Base-by-base conservation (phyloP, 2,329 filamentous ascomycete species). In the Trichophyton schoenleinii region DNA sequence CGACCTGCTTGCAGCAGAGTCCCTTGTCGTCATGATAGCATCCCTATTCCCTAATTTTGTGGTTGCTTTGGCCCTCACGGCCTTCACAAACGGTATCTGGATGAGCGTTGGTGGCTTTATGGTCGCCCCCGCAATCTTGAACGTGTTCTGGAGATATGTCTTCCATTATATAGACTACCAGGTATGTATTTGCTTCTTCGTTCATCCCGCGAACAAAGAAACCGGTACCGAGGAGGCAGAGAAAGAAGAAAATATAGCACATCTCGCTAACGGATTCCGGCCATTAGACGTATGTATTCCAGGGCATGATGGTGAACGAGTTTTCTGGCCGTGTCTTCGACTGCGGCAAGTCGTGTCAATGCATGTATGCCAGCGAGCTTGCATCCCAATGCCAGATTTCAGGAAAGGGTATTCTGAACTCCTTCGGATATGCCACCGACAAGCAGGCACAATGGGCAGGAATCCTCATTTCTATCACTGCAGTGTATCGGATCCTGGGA, bases 261-360 rank as follows among this genome's bases (percentile, higher is more conserved):
- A 38, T 1, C 34, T 38, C 34, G 15, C 62, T 63, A 46, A 60
- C 20, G 13, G 5, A 53, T 36, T 48, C n/a, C 7, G 18, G 31
- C 60, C 18, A 55, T 55, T 58, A 79, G 74, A 78, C 80, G 48
- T 95, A 91, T 67, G 89, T 95, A 2, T 95, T 95, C 70, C 84
- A 92, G 70, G 89, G 88, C 13, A 94, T 95, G 89, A 94, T 95
- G 88, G 85, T 92, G 60, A 95, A 94, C 69, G 88, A 95, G 75
- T 94, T 95, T 71, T 76, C 77, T 0, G 66, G 81, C 18, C 78
- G 88, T 13, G 80, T 76, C 2, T 95, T 88, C 71, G 71, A 74
- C 2, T 92, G 88, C 69, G 74, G 78, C 64, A 63, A 69, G 0
- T 73, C 72, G 0, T 90, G 84, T 67, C 79, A 80, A 46, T 95